A percentile compares a stretch with the other conserved stretches of the same genome.
Evolutionary conservation across 352 stramenopile species (phyloP).

Genomic region (Blastocystis hominis): DNA sequence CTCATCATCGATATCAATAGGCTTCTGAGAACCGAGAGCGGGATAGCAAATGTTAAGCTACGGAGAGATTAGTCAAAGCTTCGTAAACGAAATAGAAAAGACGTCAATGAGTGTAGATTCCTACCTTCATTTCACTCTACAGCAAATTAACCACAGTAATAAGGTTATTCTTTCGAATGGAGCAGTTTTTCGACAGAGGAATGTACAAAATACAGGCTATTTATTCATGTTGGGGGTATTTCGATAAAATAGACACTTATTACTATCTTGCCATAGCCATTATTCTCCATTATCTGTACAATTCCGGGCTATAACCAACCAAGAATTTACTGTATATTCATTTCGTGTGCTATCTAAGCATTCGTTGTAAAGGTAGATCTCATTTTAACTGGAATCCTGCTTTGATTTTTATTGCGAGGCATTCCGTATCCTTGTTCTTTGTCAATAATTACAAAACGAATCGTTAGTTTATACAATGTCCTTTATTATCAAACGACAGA

Average conservation of each 20-base stretch:
- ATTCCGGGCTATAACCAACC: neutral
- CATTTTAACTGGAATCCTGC: neutral
- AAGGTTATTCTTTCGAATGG: conserved; percentile 22
- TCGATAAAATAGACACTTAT: neutral
- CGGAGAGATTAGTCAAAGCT: conserved; percentile 64
- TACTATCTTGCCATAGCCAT: neutral
- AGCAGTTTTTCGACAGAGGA: neutral
- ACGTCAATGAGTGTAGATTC: neutral
- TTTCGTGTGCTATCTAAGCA: too few species aligned
- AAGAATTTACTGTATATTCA: neutral
- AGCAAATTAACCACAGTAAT: conserved; percentile 46
- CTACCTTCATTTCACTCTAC: conserved; percentile 32
- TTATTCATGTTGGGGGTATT: neutral
- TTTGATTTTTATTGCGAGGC: neutral
- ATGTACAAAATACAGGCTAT: neutral
- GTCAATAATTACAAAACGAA: neutral
- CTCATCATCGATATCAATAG: too few species aligned
- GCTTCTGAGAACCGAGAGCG: conserved; percentile 82
- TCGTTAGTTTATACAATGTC: neutral
- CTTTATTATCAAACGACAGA: neutral
- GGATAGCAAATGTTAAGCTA: conserved; percentile 99
- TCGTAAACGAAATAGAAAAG: neutral
- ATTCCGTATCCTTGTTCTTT: neutral
- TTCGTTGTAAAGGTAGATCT: neutral
- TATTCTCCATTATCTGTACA: too few species aligned